A percentile compares a stretch with the other conserved stretches of the same genome.
Conservation (phyloP, 495 filamentous ascomycete genomes). For the Lophiotrema nucula region DNA sequence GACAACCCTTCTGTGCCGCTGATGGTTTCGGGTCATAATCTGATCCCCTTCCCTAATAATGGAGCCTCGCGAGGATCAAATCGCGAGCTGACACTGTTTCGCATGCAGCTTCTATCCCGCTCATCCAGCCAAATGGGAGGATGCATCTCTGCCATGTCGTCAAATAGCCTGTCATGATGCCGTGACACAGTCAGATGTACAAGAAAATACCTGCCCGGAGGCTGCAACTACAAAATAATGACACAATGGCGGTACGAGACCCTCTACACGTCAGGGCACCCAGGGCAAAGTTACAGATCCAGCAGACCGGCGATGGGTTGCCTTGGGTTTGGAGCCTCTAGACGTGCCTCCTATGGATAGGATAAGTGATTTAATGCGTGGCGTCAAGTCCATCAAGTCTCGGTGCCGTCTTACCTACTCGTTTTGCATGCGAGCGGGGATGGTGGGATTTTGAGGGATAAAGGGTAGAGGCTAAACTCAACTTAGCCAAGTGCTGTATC, state of each 20-base stretch:
- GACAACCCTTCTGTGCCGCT: constrained; percentile 6
- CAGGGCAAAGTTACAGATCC: constrained; percentile 15
- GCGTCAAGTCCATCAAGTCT: constrained; percentile 7
- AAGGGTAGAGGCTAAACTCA: constrained; percentile 17
- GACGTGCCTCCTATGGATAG: background rate
- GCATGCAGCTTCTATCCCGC: constrained; percentile 20
- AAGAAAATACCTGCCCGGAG: constrained; percentile 4
- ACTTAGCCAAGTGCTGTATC: background rate
- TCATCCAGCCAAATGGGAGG: background rate
- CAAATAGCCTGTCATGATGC: background rate
- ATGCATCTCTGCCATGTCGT: background rate
- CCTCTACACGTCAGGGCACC: constrained; percentile 14
- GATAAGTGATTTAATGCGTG: constrained; percentile 24
- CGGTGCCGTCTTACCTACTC: constrained; percentile 22
- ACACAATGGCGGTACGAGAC: constrained; percentile 25
- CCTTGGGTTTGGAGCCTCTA: constrained; percentile 25
- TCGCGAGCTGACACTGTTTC: constrained; percentile 28
- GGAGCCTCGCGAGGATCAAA: constrained; percentile 3
- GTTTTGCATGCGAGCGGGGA: constrained; percentile 17
- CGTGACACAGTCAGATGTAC: constrained; percentile 26
- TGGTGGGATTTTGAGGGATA: constrained; percentile 6
- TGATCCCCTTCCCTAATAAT: constrained; percentile 10
- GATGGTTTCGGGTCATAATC: constrained; percentile 3
- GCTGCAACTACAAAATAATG: constrained; percentile 27
- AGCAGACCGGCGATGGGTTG: constrained; percentile 22